Conservation (phyloP, 2,329 filamentous ascomycete genomes). For the Aspergillus terreus region DNA sequence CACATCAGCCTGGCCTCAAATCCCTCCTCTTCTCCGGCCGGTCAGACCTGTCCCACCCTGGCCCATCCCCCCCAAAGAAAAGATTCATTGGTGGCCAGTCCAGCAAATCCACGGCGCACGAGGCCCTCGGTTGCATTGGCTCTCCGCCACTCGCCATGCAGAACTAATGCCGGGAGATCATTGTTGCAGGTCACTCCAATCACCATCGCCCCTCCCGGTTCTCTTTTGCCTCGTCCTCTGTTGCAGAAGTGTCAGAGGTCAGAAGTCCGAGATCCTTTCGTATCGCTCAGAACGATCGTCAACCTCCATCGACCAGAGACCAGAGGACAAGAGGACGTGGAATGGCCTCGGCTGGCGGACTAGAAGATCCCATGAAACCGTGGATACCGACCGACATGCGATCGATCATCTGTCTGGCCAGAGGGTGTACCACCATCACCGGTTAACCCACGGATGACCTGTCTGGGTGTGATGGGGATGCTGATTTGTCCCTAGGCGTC, state of each 20-base stretch:
- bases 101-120: background rate
- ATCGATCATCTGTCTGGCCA: constrained; percentile 1
- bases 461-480: background rate
- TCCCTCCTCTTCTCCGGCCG: background rate
- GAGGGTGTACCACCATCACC: constrained; percentile 1
- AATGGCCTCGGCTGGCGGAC: no score
- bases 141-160: constrained; percentile 14
- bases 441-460: background rate
- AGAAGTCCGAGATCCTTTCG: no score
- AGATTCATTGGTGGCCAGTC: no score
- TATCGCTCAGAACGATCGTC: no score
- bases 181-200: no score
- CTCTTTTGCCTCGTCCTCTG: no score
- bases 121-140: background rate
- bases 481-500: constrained; percentile 1
- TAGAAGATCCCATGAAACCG: no score
- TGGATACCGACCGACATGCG: no score
- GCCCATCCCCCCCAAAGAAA: background rate
- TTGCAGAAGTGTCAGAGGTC: no score
- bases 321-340: no score
- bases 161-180: background rate
- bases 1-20: background rate
- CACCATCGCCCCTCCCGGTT: no score
- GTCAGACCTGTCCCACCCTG: background rate
- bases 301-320: no score